Evolutionary conservation across 2,329 filamentous ascomycete genomes (phyloP).

Genomic region (Daldinia sp.): DNA sequence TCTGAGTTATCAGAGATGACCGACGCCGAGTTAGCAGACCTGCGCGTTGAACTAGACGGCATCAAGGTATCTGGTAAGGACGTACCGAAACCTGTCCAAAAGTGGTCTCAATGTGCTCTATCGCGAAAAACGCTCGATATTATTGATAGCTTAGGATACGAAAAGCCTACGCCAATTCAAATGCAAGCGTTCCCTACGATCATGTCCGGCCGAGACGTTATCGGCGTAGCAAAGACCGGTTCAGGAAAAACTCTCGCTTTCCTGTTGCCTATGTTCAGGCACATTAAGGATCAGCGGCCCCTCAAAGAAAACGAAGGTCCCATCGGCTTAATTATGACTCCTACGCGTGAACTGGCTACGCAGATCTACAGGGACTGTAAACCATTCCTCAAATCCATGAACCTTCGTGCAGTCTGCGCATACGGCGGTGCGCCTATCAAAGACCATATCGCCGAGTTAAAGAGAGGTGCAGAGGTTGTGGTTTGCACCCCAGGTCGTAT

Average conservation of each 20-base stretch:
- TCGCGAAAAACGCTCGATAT: slow-evolving; percentile 89
- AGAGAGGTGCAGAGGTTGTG: slow-evolving; percentile 93
- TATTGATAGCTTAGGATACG: slow-evolving; percentile 83
- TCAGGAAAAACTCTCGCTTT: slow-evolving; percentile 98
- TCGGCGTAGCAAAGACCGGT: slow-evolving; percentile 96
- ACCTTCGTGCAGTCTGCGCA: slow-evolving; percentile 87
- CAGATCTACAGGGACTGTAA: slow-evolving; percentile 97
- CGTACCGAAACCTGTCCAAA: slow-evolving; percentile 92
- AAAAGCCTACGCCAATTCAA: slow-evolving; percentile 92
- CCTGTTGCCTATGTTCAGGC: slow-evolving; percentile 94
- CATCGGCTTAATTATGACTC: slow-evolving; percentile 89
- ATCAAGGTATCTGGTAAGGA: slow-evolving; percentile 93
- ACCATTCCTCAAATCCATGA: slow-evolving; percentile 89
- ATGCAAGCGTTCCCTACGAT: slow-evolving; percentile 93
- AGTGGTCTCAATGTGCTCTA: slow-evolving; percentile 95
- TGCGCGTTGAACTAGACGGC: slow-evolving; percentile 90
- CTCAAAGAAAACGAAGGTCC: slow-evolving; percentile 88
- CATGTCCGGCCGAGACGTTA: slow-evolving; percentile 95
- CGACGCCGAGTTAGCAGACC: slow-evolving; percentile 82
- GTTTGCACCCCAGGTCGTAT: slow-evolving; percentile 95
- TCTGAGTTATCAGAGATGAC: slow-evolving; percentile 84
- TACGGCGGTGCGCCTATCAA: slow-evolving; percentile 97
- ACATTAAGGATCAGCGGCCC: slow-evolving; percentile 92
- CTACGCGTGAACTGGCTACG: slow-evolving; percentile 90
- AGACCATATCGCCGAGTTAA: slow-evolving; percentile 96